Evolutionary conservation across 139 green algal genomes (phyloP).

Genomic region (Eudorina sp.): DNA sequence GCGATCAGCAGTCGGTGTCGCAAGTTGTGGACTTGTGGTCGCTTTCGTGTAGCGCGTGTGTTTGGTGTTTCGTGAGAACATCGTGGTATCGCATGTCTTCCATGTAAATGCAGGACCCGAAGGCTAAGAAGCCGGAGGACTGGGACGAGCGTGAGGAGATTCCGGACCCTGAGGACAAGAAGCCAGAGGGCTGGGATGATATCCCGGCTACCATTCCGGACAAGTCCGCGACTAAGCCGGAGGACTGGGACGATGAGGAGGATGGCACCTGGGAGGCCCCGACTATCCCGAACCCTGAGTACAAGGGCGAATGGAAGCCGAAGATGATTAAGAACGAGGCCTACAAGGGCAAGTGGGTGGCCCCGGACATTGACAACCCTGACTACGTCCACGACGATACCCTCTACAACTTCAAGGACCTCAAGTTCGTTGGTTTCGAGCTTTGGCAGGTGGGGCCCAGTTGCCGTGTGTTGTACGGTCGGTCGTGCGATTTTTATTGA

Average conservation of each 20-base stretch:
- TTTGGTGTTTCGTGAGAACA: too few species aligned
- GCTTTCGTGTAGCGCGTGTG: too few species aligned
- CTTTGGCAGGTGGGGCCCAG: conserved; percentile 82
- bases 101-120: conserved; percentile 87
- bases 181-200: conserved; percentile 83
- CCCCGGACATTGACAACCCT: conserved; percentile 89
- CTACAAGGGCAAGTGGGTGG: conserved; percentile 88
- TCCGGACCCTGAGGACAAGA: conserved; percentile 83
- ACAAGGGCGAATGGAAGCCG: conserved; percentile 91
- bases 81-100: too few species aligned
- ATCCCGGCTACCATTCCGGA: conserved; percentile 86
- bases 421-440: conserved; percentile 89
- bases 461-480: not conserved
- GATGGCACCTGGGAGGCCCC: conserved; percentile 89
- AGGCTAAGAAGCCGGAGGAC: conserved; percentile 91
- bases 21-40: too few species aligned
- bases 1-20: too few species aligned
- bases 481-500: not conserved
- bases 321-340: conserved; percentile 80
- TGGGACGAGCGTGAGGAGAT: conserved; percentile 90
- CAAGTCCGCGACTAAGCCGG: conserved; percentile 85
- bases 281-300: conserved; percentile 91
- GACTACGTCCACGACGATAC: conserved; percentile 81
- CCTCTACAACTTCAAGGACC: conserved; percentile 81
- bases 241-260: conserved; percentile 94